Evolutionary conservation across 2,329 filamentous ascomycete genomes (phyloP), one percentile per base, ranked within the genome.

Genomic region (Exophiala xenobiotica): DNA sequence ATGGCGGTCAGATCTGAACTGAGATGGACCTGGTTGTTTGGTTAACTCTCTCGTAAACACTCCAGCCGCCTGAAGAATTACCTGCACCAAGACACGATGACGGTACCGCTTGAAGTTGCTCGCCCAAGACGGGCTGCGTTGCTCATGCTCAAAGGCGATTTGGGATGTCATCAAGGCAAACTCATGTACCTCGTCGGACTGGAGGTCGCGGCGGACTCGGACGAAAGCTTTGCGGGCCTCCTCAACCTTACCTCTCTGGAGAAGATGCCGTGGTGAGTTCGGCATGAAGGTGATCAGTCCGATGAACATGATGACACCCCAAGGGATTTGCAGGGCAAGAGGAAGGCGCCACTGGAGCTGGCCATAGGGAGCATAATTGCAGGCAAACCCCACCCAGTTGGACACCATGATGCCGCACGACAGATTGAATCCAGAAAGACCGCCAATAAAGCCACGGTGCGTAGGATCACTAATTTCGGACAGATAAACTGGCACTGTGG

Each of bases 121-220:
- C 40, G 61, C 64, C 49, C 75, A 76, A 1, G 76, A 75, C 12
- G 66, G 77, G 53, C 80, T 68, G 60, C 81, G 78, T 4, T 78
- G 69, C 58, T 77, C 69, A 74, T 76, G 77, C 77, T 95, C 90
- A 67, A 91, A 90, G 72, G 88, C 87, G 72, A 91, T 82, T 77
- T 95, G 95, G 74, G 89, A 90, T 54, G 92, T 78, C 61, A 96
- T 89, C 74, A 95, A 88, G 33, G 85, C 81, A 41, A 95, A 79
- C 72, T 95, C 90, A 55, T 81, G 81, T 70, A 95, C 84, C 69
- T 81, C 90, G 57, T 86, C 80, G 19, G 87, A 91, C 45, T 86
- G 81, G 40, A 85, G 78, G 74, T 93, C 86, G 54, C 86, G 87
- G 66, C 90, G 87, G 27, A 95, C 80, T 51, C 77, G 79, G 53